A percentile compares a stretch with the other conserved stretches of the same genome.
Evolutionary conservation across 768 basidiomycete species (phyloP).

Genomic region (Lyophyllum decastes): DNA sequence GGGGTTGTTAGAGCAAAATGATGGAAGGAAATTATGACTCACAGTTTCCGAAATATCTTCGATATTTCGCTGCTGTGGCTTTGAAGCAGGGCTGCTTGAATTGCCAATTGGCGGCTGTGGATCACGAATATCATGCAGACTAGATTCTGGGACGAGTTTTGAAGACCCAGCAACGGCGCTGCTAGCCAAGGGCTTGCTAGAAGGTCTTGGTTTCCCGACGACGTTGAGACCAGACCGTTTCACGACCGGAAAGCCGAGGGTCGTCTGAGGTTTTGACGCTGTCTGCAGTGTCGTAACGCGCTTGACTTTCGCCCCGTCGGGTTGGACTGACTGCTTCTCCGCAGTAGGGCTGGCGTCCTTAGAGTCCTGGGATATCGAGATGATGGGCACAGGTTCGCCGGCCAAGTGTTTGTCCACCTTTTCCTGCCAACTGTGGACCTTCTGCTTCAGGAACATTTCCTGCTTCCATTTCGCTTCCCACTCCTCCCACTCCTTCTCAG

Average conservation of each 20-base stretch:
- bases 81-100: background rate
- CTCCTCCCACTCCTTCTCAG: constrained; percentile 50
- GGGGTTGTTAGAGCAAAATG: constrained; percentile 2
- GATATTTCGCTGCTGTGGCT: constrained; percentile 10
- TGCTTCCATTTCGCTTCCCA: constrained; percentile 40
- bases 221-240: constrained; percentile 33
- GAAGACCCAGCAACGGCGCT: constrained; percentile 3
- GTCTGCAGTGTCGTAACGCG: background rate
- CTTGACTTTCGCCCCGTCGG: constrained; percentile 3
- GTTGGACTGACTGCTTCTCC: background rate
- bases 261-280: constrained; percentile 20
- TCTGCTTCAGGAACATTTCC: constrained; percentile 24
- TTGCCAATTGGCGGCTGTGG: constrained; percentile 4
- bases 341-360: background rate
- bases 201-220: constrained; percentile 24
- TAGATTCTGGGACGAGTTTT: background rate
- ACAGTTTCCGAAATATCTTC: constrained; percentile 30
- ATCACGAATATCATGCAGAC: background rate
- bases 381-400: constrained; percentile 5
- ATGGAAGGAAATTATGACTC: constrained; percentile 2
- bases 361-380: constrained; percentile 10
- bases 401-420: constrained; percentile 14
- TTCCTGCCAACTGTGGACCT: constrained; percentile 27
- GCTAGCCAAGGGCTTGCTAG: background rate
- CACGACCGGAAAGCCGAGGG: constrained; percentile 45